Evolutionary conservation across 2,329 filamentous ascomycete species (phyloP).

Genomic region (Stagonosporopsis tanaceti): DNA sequence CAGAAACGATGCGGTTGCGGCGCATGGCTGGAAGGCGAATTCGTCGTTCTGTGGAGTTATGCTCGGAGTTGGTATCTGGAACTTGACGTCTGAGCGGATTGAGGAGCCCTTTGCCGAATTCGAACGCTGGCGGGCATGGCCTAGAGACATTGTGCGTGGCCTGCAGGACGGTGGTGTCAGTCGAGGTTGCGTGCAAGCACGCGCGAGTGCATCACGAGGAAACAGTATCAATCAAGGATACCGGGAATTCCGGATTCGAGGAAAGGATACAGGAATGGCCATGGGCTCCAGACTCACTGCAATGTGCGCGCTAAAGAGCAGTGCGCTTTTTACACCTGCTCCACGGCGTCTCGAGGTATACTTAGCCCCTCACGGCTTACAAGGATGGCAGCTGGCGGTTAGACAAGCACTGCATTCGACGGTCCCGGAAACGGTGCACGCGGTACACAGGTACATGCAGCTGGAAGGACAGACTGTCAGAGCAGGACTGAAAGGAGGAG

Average conservation of each 20-base stretch:
- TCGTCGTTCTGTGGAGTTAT: slow-evolving; percentile 57
- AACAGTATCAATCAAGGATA: slow-evolving; percentile 39
- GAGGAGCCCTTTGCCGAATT: slow-evolving; percentile 48
- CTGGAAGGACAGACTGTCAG: slow-evolving; percentile 41
- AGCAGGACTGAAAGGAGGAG: slow-evolving; percentile 35
- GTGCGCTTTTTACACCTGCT: slow-evolving; percentile 43
- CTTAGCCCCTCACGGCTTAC: slow-evolving; percentile 50
- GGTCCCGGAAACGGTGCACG: slow-evolving; percentile 40
- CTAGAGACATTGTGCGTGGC: slow-evolving; percentile 55
- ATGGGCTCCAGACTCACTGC: slow-evolving; percentile 49
- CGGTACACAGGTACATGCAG: slow-evolving; percentile 41
- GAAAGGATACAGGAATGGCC: slow-evolving; percentile 31
- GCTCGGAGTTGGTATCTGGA: slow-evolving; percentile 53
- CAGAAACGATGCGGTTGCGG: slow-evolving; percentile 89
- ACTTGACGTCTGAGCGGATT: slow-evolving; percentile 43
- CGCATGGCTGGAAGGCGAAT: slow-evolving; percentile 80
- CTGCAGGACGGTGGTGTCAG: slow-evolving; percentile 42
- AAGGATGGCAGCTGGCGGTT: slow-evolving; percentile 44
- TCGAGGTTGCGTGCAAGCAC: slow-evolving; percentile 31
- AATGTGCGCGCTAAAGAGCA: slow-evolving; percentile 46
- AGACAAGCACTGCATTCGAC: slow-evolving; percentile 53
- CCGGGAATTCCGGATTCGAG: slow-evolving; percentile 34
- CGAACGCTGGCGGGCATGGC: slow-evolving; percentile 52
- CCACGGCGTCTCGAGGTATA: slow-evolving; percentile 49
- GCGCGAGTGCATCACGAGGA: slow-evolving; percentile 41